phyloP scores from a whole-genome alignment of 306 rosid genomes.

The Rosa lucieae region DNA sequence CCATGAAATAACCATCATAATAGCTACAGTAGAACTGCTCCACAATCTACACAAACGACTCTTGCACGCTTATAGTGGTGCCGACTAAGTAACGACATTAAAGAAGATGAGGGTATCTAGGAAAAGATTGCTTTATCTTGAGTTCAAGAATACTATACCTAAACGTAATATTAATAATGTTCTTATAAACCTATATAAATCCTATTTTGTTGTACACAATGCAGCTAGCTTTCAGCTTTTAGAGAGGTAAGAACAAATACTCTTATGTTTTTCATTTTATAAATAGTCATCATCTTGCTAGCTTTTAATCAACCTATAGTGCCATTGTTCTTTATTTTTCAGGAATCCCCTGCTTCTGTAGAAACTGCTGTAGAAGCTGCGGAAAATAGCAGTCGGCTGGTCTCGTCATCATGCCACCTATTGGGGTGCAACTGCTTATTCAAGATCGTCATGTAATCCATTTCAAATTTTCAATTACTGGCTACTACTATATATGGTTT shows the following conservation, averaged over 20 bases:
- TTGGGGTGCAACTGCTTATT: conserved; percentile 42
- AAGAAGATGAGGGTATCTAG: conserved; percentile 8
- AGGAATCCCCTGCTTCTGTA: not conserved
- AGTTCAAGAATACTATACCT: conserved; percentile 34
- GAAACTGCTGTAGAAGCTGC: not conserved
- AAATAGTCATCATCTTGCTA: not conserved
- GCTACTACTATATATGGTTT: not conserved
- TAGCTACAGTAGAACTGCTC: not conserved
- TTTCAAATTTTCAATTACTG: not conserved
- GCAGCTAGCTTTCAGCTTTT: not conserved
- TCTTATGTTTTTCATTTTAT: not conserved
- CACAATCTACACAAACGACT: conserved; percentile 19
- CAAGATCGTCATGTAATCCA: conserved; percentile 47
- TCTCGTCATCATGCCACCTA: conserved; percentile 42
- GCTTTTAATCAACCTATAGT: not conserved
- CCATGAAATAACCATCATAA: not conserved
- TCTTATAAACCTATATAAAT: not conserved
- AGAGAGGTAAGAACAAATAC: not conserved
- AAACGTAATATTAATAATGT: not conserved
- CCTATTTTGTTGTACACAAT: not conserved
- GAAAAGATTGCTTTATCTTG: conserved; percentile 34
- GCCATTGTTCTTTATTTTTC: not conserved
- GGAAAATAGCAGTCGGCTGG: not conserved
- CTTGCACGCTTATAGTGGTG: conserved; percentile 52
- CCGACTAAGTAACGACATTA: conserved; percentile 78